These are phyloP conservation scores for Cladosporium colombiae DNA, from an alignment of 2,329 filamentous ascomycete genomes.

Conservation along the genomic window DNA sequence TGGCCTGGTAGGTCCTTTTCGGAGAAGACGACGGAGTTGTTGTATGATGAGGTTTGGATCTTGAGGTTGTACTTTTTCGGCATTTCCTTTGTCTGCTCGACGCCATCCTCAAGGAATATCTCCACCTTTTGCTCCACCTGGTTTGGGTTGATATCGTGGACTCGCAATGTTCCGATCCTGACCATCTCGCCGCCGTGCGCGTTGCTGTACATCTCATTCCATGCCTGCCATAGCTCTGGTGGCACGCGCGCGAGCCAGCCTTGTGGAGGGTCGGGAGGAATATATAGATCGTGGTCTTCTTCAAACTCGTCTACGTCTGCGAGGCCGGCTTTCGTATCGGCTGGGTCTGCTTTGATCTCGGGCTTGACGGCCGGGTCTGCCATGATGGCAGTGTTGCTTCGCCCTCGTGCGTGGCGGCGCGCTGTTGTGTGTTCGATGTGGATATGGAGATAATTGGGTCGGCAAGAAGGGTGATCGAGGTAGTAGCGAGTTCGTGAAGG, in stretches of 20 bases:
- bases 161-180: conserved; percentile 59
- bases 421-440: not conserved
- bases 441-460: not conserved
- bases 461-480: not conserved
- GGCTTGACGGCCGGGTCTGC: conserved; percentile 25
- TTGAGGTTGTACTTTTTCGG: conserved; percentile 87
- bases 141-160: not conserved
- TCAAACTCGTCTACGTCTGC: conserved; percentile 35
- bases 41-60: conserved; percentile 65
- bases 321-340: conserved; percentile 15
- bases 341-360: conserved; percentile 31
- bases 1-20: conserved; percentile 84
- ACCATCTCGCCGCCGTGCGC: conserved; percentile 54
- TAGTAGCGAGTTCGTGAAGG: not conserved
- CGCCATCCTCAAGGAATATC: conserved; percentile 64
- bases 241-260: conserved; percentile 76
- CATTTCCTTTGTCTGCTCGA: conserved; percentile 69
- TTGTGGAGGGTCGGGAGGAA: conserved; percentile 27
- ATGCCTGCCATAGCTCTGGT: conserved; percentile 77
- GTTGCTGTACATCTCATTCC: conserved; percentile 74
- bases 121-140: conserved; percentile 45
- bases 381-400: conserved; percentile 13
- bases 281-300: conserved; percentile 36
- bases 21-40: conserved; percentile 88
- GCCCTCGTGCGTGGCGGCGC: not conserved